Percentiles rank a stretch among this genome's conserved stretches.
phyloP scores from a whole-genome alignment of 2,329 filamentous ascomycete genomes.

The Didymella pomorum region DNA sequence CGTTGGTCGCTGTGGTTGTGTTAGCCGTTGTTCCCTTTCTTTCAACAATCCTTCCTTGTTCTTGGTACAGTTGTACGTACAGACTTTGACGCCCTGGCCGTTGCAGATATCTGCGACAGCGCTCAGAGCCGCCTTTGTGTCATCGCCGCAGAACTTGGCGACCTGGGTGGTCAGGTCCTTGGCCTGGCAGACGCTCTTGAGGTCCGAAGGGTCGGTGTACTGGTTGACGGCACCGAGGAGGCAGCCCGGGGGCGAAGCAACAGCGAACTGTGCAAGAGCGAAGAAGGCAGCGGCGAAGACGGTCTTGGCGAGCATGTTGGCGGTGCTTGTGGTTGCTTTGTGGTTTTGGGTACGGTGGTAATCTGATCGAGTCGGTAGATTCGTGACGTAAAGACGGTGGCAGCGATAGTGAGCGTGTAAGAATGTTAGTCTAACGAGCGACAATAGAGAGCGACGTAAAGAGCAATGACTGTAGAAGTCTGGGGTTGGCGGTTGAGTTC shows the following conservation, averaged over 20 bases:
- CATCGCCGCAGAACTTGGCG: conserved; percentile 35
- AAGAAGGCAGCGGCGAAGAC: conserved; percentile 37
- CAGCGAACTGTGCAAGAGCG: conserved; percentile 34
- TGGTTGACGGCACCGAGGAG: conserved; percentile 43
- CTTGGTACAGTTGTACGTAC: conserved; percentile 31
- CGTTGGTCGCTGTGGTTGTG: conserved; percentile 25
- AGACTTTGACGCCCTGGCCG: conserved; percentile 36
- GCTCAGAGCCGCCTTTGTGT: conserved; percentile 32
- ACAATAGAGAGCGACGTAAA: conserved; percentile 23
- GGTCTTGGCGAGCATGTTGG: conserved; percentile 42
- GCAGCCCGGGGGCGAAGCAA: conserved; percentile 39
- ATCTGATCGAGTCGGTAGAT: conserved; percentile 8
- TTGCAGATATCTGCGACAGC: conserved; percentile 44
- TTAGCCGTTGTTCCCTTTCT: conserved; percentile 6
- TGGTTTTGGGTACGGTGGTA: background rate
- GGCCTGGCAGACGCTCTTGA: conserved; percentile 39
- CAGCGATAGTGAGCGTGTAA: conserved; percentile 18
- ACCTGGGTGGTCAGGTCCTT: conserved; percentile 38
- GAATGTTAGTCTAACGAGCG: conserved; percentile 29
- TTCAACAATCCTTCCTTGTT: background rate
- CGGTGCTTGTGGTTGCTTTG: conserved; percentile 6
- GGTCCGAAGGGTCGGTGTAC: conserved; percentile 37
- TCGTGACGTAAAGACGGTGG: background rate
- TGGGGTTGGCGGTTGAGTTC: conserved; percentile 19
- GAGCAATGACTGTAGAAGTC: conserved; percentile 25